Base-by-base conservation (phyloP, 441 rosid genomes). In the Adansonia grandidieri region DNA sequence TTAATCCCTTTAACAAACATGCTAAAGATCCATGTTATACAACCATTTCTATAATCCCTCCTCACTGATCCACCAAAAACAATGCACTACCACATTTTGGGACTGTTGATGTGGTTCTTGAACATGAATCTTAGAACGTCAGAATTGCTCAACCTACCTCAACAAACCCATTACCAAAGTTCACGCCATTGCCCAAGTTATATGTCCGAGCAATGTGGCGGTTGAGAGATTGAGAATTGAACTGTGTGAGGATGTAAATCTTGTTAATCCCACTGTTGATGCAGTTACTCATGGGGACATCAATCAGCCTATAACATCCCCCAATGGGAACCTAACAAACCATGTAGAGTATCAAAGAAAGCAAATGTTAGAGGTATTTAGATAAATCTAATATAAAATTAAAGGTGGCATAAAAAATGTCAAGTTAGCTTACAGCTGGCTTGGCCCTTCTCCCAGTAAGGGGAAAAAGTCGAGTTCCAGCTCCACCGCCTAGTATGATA, bases 401-500 rank as follows among this genome's bases (percentile, higher is more conserved):
- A 1, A 22, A 22, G 14, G 42, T 51, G 1, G 4, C 17, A 45
- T 60, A 4, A 4, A 69, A 8, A 10, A 69, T 28, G 72, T 62
- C 14, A 68, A 71, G 67, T 65, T 56, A 73, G 76, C 91, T 87
- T 79, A 92, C 98, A 74, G 98, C 96, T 71, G 98, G 98, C 80
- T 94, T 92, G 60, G 97, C 97, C 82, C 95, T 88, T 74, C 79
- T 84, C 77, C 86, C 80, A 28, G 98, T 94, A 44, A 94, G 91
- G 62, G 98, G 98, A 77, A 89, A 90, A 40, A 94, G 87, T 22
- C 96, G 90, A 62, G 96, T 89, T 73, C 96, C 98, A 22, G 97
- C 98, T 80, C 98, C 97, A 9, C 97, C 96, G 19, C 98, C 95
- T 78, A 94, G 81, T 83, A 94, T 90, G 84, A 94, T 90, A 69